phyloP scores from a whole-genome alignment of 768 basidiomycete species.

The Tylopilus subfusipes region DNA sequence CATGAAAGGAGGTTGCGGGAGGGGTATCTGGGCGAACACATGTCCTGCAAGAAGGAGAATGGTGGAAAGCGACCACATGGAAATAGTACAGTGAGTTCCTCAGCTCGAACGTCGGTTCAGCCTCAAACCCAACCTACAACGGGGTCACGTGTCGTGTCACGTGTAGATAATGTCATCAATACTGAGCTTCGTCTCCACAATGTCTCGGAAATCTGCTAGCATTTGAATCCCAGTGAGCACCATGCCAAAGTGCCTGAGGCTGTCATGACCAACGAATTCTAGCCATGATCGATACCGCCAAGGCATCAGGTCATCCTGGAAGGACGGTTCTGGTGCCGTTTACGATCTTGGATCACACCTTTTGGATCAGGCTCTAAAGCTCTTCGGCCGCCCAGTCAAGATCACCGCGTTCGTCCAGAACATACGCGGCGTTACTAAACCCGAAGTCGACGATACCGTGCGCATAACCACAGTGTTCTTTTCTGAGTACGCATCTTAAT shows the following conservation, averaged over 20 bases:
- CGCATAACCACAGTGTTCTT: conserved; percentile 16
- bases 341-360: conserved; percentile 82
- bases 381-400: conserved; percentile 71
- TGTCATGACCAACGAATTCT: background rate
- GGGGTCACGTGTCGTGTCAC: conserved; percentile 27
- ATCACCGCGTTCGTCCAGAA: conserved; percentile 72
- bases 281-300: conserved; percentile 77
- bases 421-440: conserved; percentile 58
- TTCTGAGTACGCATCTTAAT: background rate
- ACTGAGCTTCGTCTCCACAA: conserved; percentile 38
- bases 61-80: conserved; percentile 21
- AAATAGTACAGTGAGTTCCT: no score
- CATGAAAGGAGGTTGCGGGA: conserved; percentile 64
- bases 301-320: conserved; percentile 71
- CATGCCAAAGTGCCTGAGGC: background rate
- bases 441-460: conserved; percentile 65
- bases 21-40: conserved; percentile 52
- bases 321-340: conserved; percentile 65
- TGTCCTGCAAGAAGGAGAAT: conserved; percentile 23
- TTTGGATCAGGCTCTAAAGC: conserved; percentile 69
- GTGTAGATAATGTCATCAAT: conserved; percentile 12
- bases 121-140: conserved; percentile 4
- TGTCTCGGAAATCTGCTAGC: conserved; percentile 63
- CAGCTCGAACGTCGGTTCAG: background rate
- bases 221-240: conserved; percentile 69